A percentile compares a stretch with the other conserved stretches of the same genome.
Conservation (phyloP, 306 rosid genomes). For the Hippophae gyantsensis region DNA sequence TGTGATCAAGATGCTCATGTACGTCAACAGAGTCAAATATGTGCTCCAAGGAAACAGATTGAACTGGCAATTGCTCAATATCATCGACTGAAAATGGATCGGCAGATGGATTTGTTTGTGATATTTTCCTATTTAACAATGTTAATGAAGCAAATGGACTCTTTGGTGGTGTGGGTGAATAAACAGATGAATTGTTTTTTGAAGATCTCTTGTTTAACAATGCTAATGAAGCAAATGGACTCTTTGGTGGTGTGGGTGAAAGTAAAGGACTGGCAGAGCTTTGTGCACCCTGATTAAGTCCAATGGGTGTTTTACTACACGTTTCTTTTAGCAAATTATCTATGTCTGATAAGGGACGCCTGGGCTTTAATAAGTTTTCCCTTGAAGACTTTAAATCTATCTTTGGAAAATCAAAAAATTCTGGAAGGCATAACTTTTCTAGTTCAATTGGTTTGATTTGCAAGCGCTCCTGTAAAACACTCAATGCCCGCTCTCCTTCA, state of each 20-base stretch:
- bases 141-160: slow-evolving; percentile 51
- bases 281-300: slow-evolving; percentile 23
- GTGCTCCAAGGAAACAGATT: neutral
- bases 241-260: slow-evolving; percentile 63
- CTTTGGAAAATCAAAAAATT: slow-evolving; percentile 37
- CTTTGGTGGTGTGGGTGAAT: slow-evolving; percentile 60
- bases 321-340: slow-evolving; percentile 36
- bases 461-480: slow-evolving; percentile 55
- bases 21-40: slow-evolving; percentile 21
- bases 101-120: slow-evolving; percentile 32
- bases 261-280: slow-evolving; percentile 15
- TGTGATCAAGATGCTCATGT: slow-evolving; percentile 24
- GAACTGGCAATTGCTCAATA: slow-evolving; percentile 23
- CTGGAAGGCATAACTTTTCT: slow-evolving; percentile 47
- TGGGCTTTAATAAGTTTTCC: slow-evolving; percentile 33
- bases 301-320: slow-evolving; percentile 25
- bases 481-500: slow-evolving; percentile 44
- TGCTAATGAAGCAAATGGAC: slow-evolving; percentile 47
- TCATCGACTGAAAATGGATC: slow-evolving; percentile 59
- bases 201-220: slow-evolving; percentile 38
- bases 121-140: slow-evolving; percentile 38
- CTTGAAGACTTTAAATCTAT: slow-evolving; percentile 35
- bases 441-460: slow-evolving; percentile 52
- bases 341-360: slow-evolving; percentile 32
- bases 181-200: slow-evolving; percentile 33